phyloP scores from a whole-genome alignment of 345 rosid species.

The Eucalyptus shirleyi region DNA sequence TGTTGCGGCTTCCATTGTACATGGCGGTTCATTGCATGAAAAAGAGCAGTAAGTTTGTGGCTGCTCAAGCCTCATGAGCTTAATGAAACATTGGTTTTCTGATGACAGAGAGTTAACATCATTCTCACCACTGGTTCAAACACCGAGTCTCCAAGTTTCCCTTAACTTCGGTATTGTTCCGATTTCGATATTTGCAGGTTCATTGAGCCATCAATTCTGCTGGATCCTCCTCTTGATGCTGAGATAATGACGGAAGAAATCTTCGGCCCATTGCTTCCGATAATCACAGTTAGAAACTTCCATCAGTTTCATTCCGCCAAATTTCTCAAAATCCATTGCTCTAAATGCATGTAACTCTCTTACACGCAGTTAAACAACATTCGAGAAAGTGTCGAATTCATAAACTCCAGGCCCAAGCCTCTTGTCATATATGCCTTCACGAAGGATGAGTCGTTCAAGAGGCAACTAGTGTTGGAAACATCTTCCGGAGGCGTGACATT shows the following conservation, averaged over 20 bases:
- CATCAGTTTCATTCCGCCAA: not conserved
- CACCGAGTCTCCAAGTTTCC: not conserved
- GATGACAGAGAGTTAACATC: not conserved
- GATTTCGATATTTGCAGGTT: conserved; percentile 9
- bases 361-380: conserved; percentile 30
- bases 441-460: conserved; percentile 45
- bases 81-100: not conserved
- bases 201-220: conserved; percentile 54
- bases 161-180: not conserved
- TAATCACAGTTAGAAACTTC: conserved; percentile 32
- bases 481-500: conserved; percentile 71
- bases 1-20: conserved; percentile 43
- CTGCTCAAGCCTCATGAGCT: not conserved
- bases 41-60: conserved; percentile 32
- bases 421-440: conserved; percentile 52
- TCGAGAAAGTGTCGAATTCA: conserved; percentile 39
- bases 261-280: conserved; percentile 63
- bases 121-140: not conserved
- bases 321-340: not conserved
- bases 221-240: conserved; percentile 57
- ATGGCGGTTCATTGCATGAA: conserved; percentile 64
- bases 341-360: not conserved
- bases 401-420: conserved; percentile 47
- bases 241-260: conserved; percentile 50
- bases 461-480: conserved; percentile 42